phyloP scores from a whole-genome alignment of 306 rosid genomes.

The Begonia masoniana region DNA sequence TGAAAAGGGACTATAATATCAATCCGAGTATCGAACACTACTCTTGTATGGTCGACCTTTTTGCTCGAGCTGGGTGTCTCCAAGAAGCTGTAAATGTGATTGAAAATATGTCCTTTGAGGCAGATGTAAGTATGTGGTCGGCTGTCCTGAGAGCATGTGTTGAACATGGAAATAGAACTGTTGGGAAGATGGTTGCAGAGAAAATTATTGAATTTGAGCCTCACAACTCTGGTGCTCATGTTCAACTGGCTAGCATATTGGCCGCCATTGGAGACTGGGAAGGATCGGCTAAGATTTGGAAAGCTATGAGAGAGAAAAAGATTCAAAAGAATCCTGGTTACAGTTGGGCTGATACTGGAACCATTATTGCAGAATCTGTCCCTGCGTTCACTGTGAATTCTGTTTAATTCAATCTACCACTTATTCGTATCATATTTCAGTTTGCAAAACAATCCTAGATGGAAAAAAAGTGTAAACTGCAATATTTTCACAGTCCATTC shows the following conservation, averaged over 20 bases:
- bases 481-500: too few relatives aligned
- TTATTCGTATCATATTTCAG: too few relatives aligned
- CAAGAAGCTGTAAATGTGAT: conserved; percentile 47
- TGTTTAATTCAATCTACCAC: too few relatives aligned
- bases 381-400: too few relatives aligned
- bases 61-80: conserved; percentile 48
- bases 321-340: conserved; percentile 43
- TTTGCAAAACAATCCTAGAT: too few relatives aligned
- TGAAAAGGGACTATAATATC: conserved; percentile 38
- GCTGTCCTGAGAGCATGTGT: conserved; percentile 65
- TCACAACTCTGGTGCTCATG: conserved; percentile 46
- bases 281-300: conserved; percentile 49
- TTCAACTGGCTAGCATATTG: conserved; percentile 57
- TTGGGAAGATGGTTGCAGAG: conserved; percentile 51
- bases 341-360: conserved; percentile 43
- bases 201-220: conserved; percentile 47
- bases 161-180: conserved; percentile 34
- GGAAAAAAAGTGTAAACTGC: too few relatives aligned
- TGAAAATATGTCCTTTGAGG: conserved; percentile 48
- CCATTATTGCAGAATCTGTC: too few relatives aligned
- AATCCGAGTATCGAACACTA: conserved; percentile 48
- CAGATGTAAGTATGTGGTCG: conserved; percentile 52
- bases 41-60: conserved; percentile 63
- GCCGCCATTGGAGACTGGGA: conserved; percentile 67
- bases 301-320: conserved; percentile 34